phyloP scores from a whole-genome alignment of 2,329 filamentous ascomycete species.

The Parastagonospora avenae region DNA sequence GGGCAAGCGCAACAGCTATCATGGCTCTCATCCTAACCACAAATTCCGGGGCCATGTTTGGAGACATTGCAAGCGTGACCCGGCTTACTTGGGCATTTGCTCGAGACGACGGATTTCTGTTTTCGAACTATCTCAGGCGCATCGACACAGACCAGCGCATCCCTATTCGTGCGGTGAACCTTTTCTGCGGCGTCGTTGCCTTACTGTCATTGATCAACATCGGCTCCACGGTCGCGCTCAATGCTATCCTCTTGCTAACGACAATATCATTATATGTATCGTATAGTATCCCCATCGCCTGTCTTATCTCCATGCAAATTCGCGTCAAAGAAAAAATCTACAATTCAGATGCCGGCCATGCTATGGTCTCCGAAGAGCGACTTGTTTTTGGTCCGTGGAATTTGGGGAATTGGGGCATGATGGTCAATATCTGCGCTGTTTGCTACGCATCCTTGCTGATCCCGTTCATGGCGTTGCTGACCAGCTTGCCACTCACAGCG shows the following conservation, averaged over 20 bases:
- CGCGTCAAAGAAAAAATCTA: background rate
- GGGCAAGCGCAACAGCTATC: background rate
- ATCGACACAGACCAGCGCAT: background rate
- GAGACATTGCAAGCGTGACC: background rate
- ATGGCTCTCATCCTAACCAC: background rate
- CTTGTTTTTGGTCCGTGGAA: background rate
- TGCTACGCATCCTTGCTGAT: background rate
- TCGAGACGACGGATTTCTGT: conserved; percentile 28
- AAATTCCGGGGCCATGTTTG: background rate
- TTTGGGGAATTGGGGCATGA: background rate
- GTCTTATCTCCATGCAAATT: background rate
- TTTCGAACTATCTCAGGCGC: background rate
- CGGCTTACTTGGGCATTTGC: conserved; percentile 38
- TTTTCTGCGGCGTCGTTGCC: background rate
- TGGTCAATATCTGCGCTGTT: background rate
- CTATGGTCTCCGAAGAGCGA: background rate
- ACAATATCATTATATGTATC: background rate
- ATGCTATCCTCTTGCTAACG: background rate
- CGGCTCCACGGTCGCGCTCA: background rate
- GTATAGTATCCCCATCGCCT: background rate
- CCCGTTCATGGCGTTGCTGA: background rate
- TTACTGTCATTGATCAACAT: background rate
- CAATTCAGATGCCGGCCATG: background rate
- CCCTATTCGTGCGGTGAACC: background rate
- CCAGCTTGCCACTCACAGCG: background rate